A percentile compares a stretch with the other conserved stretches of the same genome.
Evolutionary conservation across 441 rosid genomes (phyloP).

Genomic region (Brassica balearica): DNA sequence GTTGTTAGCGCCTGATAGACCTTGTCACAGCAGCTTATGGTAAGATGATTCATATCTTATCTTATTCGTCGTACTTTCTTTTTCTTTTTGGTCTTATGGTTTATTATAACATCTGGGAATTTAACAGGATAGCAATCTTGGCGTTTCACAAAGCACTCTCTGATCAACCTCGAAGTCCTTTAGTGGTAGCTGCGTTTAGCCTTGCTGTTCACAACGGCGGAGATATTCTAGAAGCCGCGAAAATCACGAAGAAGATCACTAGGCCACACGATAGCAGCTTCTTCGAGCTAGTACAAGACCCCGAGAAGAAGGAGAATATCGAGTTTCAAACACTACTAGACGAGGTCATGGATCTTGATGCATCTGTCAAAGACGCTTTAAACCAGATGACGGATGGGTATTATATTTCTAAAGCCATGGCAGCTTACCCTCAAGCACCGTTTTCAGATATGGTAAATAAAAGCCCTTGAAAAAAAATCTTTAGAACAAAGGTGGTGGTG

Average conservation of each 20-base stretch:
- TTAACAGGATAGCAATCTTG: slow-evolving; percentile 59
- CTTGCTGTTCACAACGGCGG: slow-evolving; percentile 69
- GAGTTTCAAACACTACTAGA: slow-evolving; percentile 46
- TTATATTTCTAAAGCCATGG: slow-evolving; percentile 81
- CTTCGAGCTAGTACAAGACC: slow-evolving; percentile 64
- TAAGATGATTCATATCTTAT: slow-evolving; percentile 40
- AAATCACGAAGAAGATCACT: slow-evolving; percentile 61
- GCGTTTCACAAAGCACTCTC: slow-evolving; percentile 70
- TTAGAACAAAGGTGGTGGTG: not conserved
- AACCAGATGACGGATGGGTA: slow-evolving; percentile 65
- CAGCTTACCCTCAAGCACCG: slow-evolving; percentile 84
- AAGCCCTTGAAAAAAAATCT: not conserved
- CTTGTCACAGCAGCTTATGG: slow-evolving; percentile 92
- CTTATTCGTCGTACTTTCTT: not conserved
- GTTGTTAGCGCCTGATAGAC: slow-evolving; percentile 79
- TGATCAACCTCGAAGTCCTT: slow-evolving; percentile 63
- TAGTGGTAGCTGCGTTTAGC: slow-evolving; percentile 66
- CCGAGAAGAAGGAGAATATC: slow-evolving; percentile 32
- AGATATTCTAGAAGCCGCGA: slow-evolving; percentile 63
- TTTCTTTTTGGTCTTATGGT: not conserved
- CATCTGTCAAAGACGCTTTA: slow-evolving; percentile 53
- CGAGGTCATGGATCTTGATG: slow-evolving; percentile 74
- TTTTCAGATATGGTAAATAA: slow-evolving; percentile 62
- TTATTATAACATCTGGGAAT: not conserved
- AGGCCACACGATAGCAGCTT: slow-evolving; percentile 56